Percentiles rank a stretch among this genome's conserved stretches.
These are phyloP conservation scores for Golubevia pallescens DNA, from an alignment of 1,284 basidiomycete species.

Conservation along the genomic window DNA sequence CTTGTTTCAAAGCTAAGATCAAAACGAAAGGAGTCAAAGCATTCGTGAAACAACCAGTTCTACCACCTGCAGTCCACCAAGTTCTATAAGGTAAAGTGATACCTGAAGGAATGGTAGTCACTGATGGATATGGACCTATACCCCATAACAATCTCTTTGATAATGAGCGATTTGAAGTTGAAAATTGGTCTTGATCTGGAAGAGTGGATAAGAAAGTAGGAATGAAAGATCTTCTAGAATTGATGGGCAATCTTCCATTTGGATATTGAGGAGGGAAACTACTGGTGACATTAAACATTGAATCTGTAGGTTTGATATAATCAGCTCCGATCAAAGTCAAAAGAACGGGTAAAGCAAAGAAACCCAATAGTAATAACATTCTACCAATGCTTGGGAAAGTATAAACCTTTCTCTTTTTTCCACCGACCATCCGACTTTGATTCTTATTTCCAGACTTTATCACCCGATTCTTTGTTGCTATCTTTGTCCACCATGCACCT, in stretches of 20 bases:
- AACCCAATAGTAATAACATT: constrained; percentile 37
- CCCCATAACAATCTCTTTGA: constrained; percentile 44
- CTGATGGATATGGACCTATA: constrained; percentile 28
- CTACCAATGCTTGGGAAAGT: constrained; percentile 42
- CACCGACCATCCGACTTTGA: too few species aligned
- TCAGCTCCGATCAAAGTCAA: constrained; percentile 60
- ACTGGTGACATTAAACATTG: constrained; percentile 35
- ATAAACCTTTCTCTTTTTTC: constrained; percentile 25
- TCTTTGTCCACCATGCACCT: constrained; percentile 50
- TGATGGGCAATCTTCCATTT: background rate
- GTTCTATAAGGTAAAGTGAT: constrained; percentile 54
- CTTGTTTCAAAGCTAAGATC: constrained; percentile 57
- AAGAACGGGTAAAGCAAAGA: constrained; percentile 40
- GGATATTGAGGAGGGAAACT: background rate
- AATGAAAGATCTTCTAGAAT: background rate
- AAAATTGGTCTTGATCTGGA: background rate
- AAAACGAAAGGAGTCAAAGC: constrained; percentile 56
- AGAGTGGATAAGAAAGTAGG: background rate
- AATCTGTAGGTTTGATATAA: constrained; percentile 47
- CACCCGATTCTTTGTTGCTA: constrained; percentile 43
- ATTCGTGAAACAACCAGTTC: constrained; percentile 54
- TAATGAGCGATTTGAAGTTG: background rate
- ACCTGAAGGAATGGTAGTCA: constrained; percentile 34
- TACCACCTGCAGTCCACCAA: constrained; percentile 58
- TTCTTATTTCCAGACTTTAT: constrained; percentile 29